Evolutionary conservation across 768 basidiomycete genomes (phyloP), one percentile per base, ranked within the genome.

Genomic region (Pulveroboletus sp.): DNA sequence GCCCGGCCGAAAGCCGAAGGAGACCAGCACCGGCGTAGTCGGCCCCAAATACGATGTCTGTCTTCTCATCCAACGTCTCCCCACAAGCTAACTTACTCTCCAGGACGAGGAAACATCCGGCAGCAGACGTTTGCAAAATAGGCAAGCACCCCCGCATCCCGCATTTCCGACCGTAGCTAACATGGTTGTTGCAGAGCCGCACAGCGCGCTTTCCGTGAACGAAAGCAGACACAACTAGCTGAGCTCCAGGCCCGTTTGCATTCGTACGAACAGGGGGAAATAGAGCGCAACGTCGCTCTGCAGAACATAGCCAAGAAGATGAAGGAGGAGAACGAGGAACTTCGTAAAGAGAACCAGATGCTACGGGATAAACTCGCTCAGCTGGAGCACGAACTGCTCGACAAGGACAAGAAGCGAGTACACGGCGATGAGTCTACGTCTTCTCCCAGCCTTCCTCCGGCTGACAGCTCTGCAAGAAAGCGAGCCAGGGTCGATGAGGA

Each of bases 261-360:
- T 54, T 80, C 80, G 17, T 93, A 91, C 59, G 90, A 93, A 64
- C 87, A 89, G 63, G 91, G 91, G n/a, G 90, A 93, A 63, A 82
- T 91, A 23, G 87, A 93, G 64, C 82, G 89, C 48, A 91, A 87
- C 61, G 81, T 93, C 43, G 87, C 88, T 39, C 73, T 93, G 19
- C 91, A 93, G 68, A 82, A 76, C 45, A 79, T 89, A 46, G 89
- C 88, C 13, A 91, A 90, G 69, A 80, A 82, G 27, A 76, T 89
- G 49, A 93, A 92, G 68, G 89, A 90, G 57, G 91, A 93, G 64
- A 93, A 93, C 56, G 86, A 90, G 45, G 70, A 71, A 14, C 75
- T 93, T 16, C 80, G 80, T 43, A 71, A 73, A 52, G 88, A 92
- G 68, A 92, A 92, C 59, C 55, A 64, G 23, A 58, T 69, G 9